Percentiles rank a stretch among this genome's conserved stretches.
Evolutionary conservation across 2,329 filamentous ascomycete genomes (phyloP).

Genomic region (Lachnellula cervina): DNA sequence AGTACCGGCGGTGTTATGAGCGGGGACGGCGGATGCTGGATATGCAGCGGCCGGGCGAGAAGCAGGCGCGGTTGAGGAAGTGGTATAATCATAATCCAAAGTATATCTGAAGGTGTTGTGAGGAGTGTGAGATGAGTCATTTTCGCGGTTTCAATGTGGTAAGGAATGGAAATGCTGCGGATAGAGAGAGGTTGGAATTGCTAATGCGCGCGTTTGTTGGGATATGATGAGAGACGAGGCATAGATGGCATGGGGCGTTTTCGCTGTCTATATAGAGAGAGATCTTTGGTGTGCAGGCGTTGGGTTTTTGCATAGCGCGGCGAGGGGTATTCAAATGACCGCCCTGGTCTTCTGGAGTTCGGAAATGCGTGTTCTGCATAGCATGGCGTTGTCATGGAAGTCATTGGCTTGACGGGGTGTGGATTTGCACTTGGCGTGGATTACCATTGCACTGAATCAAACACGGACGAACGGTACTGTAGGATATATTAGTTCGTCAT

Average conservation of each 20-base stretch:
- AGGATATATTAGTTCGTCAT: no score
- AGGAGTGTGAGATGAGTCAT: neutral
- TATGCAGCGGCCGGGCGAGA: neutral
- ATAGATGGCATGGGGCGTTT: neutral
- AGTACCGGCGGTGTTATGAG: neutral
- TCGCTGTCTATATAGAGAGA: neutral
- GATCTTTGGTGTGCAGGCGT: no score
- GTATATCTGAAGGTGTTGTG: neutral
- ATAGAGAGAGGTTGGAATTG: neutral
- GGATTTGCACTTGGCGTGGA: neutral
- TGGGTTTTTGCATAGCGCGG: no score
- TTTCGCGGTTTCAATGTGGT: neutral
- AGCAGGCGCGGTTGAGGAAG: neutral
- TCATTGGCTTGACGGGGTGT: neutral
- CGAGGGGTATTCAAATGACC: no score
- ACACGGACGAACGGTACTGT: no score
- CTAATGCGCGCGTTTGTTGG: neutral
- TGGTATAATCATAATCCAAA: neutral
- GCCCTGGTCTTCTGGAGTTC: no score
- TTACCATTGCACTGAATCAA: no score
- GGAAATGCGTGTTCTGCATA: no score
- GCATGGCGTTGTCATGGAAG: no score
- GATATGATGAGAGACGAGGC: no score
- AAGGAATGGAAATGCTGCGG: no score
- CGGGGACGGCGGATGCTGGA: neutral